These are phyloP conservation scores for Macadamia tetraphylla DNA, from an alignment of 164 flowering plant species.

Conservation along the genomic window DNA sequence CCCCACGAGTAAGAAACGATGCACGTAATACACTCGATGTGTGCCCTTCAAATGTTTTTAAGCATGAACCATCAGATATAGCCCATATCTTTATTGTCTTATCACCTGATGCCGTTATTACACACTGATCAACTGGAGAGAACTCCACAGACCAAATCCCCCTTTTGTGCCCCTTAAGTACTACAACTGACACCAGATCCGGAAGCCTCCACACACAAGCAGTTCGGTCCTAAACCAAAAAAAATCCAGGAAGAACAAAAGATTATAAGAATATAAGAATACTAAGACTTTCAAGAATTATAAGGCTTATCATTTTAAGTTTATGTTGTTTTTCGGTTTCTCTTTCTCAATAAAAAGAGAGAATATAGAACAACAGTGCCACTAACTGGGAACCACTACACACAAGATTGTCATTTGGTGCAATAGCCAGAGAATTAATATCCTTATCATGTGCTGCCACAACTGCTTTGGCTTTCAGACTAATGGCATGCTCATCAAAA, in stretches of 20 bases:
- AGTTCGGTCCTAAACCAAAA: constrained; percentile 66
- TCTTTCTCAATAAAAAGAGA: too few relatives aligned
- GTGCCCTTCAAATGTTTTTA: constrained; percentile 96
- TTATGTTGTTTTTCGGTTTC: too few relatives aligned
- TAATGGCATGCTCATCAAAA: constrained; percentile 33
- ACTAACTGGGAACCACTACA: constrained; percentile 93
- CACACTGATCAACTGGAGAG: constrained; percentile 95
- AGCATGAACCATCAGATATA: constrained; percentile 86
- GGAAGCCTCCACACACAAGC: constrained; percentile 94
- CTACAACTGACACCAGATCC: constrained; percentile 57
- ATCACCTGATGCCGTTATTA: constrained; percentile 91
- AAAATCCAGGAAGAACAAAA: background rate
- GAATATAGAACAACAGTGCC: too few relatives aligned
- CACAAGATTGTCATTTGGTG: constrained; percentile 79
- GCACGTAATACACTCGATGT: constrained; percentile 82
- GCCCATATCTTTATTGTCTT: constrained; percentile 92
- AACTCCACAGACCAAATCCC: constrained; percentile 96
- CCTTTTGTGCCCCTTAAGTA: constrained; percentile 81
- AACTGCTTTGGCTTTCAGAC: constrained; percentile 67
- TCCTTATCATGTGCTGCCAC: constrained; percentile 85
- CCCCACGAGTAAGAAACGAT: constrained; percentile 77
- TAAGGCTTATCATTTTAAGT: background rate
- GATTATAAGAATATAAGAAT: too few relatives aligned
- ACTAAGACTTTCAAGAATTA: background rate
- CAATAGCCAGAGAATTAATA: constrained; percentile 76